These are phyloP conservation scores for Saccharomycopsis synnaedendra DNA, from an alignment of 805 yeast genomes.

Conservation along the genomic window DNA sequence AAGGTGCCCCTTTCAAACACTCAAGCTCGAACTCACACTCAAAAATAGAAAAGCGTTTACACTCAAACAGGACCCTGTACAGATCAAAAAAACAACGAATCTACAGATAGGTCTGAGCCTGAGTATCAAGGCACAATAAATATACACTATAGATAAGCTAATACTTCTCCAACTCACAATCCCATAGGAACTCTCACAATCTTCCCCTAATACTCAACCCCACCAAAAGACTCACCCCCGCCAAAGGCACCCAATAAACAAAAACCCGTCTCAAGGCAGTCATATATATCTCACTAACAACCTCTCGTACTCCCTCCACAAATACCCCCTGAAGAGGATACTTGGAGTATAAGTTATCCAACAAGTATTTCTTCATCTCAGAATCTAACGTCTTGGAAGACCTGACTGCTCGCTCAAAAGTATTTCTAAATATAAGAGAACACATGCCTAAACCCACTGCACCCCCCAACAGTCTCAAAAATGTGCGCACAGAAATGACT, in stretches of 20 bases:
- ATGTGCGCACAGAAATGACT: conserved; percentile 45
- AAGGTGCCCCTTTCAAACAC: no score
- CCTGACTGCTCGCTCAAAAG: conserved; percentile 18
- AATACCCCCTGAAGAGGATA: background rate
- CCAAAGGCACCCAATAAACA: conserved; percentile 6
- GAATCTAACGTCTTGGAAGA: background rate
- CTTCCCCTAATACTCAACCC: no score
- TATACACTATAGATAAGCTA: no score
- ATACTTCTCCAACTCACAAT: no score
- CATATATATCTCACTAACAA: conserved; percentile 2
- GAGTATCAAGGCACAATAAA: no score
- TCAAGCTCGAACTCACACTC: no score
- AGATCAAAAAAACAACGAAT: no score
- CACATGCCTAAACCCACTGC: conserved; percentile 43
- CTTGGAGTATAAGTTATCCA: conserved; percentile 7
- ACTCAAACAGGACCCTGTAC: no score
- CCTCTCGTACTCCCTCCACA: background rate
- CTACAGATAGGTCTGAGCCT: no score
- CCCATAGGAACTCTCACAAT: no score
- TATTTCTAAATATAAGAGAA: conserved; percentile 27
- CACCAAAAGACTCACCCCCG: background rate
- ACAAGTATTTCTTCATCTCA: background rate
- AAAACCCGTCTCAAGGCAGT: conserved; percentile 4
- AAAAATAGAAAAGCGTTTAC: no score
- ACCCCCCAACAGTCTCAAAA: conserved; percentile 50